phyloP scores from a whole-genome alignment of 495 filamentous ascomycete species.

The Penicillium verhagenii region DNA sequence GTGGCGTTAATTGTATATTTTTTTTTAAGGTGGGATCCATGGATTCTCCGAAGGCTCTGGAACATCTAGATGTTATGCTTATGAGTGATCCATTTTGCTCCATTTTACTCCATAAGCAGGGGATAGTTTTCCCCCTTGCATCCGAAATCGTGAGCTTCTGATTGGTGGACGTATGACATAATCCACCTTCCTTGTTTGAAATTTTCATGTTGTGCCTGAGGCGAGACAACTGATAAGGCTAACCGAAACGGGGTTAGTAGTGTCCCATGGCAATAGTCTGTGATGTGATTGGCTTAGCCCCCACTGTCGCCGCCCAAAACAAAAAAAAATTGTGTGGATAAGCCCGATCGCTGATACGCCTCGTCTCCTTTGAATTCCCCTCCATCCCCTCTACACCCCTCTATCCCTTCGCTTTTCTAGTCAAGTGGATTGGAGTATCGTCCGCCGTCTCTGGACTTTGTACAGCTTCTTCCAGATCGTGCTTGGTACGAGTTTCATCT shows the following conservation, averaged over 20 bases:
- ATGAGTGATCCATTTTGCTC: background rate
- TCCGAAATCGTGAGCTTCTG: background rate
- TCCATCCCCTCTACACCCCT: constrained; percentile 1
- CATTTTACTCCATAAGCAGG: background rate
- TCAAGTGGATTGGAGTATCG: constrained; percentile 14
- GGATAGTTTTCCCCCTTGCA: background rate
- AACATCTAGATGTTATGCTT: background rate
- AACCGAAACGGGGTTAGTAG: constrained; percentile 1
- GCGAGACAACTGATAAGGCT: constrained; percentile 15
- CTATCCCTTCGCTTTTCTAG: constrained; percentile 6
- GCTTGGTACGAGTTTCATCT: background rate
- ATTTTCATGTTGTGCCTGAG: background rate
- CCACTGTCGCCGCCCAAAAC: constrained; percentile 21
- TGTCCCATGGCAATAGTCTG: constrained; percentile 9
- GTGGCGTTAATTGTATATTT: background rate
- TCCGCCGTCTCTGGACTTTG: constrained; percentile 8
- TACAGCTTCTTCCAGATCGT: constrained; percentile 9
- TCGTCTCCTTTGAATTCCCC: background rate
- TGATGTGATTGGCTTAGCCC: constrained; percentile 13
- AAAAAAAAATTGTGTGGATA: constrained; percentile 27
- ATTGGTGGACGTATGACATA: background rate
- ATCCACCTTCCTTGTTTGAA: background rate
- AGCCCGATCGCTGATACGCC: constrained; percentile 15
- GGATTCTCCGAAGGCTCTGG: background rate
- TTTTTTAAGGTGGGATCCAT: background rate